A percentile compares a stretch with the other conserved stretches of the same genome.
Conservation (phyloP, 1,139 yeast species). For the Saccharomycopsis hybrid region DNA sequence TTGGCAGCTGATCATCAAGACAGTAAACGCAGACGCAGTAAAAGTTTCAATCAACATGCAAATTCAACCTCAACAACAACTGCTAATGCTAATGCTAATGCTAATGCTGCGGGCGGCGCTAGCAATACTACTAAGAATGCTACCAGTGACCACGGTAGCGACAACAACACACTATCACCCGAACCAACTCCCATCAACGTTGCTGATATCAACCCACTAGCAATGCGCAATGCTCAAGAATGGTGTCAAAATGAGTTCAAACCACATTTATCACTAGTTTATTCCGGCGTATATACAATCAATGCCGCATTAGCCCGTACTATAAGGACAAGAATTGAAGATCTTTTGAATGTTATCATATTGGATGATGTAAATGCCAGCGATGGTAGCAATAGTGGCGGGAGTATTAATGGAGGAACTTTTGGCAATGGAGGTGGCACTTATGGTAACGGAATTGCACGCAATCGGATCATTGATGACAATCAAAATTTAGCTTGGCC, state of each 20-base stretch:
- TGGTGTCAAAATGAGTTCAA: slow-evolving; percentile 58
- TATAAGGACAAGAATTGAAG: slow-evolving; percentile 62
- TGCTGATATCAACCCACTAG: slow-evolving; percentile 19
- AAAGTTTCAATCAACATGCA: neutral
- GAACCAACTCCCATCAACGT: too few relatives aligned
- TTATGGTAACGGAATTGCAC: too few relatives aligned
- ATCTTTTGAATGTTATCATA: slow-evolving; percentile 51
- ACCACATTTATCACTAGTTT: slow-evolving; percentile 72
- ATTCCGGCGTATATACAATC: slow-evolving; percentile 62
- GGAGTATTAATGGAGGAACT: too few relatives aligned
- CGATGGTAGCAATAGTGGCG: neutral
- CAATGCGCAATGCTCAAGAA: slow-evolving; percentile 30
- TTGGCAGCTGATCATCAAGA: neutral
- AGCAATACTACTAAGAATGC: neutral
- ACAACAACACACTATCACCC: too few relatives aligned
- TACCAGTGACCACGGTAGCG: neutral
- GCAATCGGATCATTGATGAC: slow-evolving; percentile 8
- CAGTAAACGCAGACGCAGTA: slow-evolving; percentile 2
- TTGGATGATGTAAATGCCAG: slow-evolving; percentile 27
- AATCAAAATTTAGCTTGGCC: slow-evolving; percentile 37
- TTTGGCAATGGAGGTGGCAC: too few relatives aligned
- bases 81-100: too few relatives aligned
- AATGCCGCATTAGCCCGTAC: slow-evolving; percentile 58
- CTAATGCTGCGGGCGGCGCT: neutral
- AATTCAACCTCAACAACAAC: neutral